Conservation (phyloP, 257 asterid genomes). For the Salvia splendens region DNA sequence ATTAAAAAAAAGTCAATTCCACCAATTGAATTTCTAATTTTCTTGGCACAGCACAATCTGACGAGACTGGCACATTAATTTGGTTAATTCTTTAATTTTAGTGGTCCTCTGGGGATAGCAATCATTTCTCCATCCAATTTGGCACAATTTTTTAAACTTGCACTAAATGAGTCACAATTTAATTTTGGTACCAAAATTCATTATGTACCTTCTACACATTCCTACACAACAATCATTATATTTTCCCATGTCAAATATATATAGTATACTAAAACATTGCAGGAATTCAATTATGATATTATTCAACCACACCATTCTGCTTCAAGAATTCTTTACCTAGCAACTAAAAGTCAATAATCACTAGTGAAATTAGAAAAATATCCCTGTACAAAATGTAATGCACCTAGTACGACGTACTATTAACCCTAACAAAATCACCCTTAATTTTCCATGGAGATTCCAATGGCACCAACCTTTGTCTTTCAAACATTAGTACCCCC, state of each 20-base stretch:
- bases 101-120: slow-evolving; percentile 59
- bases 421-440: slow-evolving; percentile 1
- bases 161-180: slow-evolving; percentile 40
- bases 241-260: not conserved
- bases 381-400: slow-evolving; percentile 43
- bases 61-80: slow-evolving; percentile 25
- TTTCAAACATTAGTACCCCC: slow-evolving; percentile 38
- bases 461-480: slow-evolving; percentile 31
- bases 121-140: slow-evolving; percentile 46
- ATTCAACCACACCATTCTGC: not conserved
- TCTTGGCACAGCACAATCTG: slow-evolving; percentile 28
- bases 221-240: slow-evolving; percentile 23
- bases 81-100: slow-evolving; percentile 25
- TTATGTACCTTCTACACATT: slow-evolving; percentile 28
- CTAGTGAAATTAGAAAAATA: slow-evolving; percentile 31
- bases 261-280: no score
- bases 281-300: not conserved
- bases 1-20: slow-evolving; percentile 26
- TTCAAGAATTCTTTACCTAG: slow-evolving; percentile 25
- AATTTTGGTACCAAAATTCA: slow-evolving; percentile 48
- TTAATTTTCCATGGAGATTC: slow-evolving; percentile 28
- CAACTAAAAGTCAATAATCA: slow-evolving; percentile 26
- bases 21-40: slow-evolving; percentile 11
- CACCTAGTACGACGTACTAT: slow-evolving; percentile 25
- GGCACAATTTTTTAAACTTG: slow-evolving; percentile 43